Conservation (phyloP, 768 basidiomycete genomes). For the Mycena crocata region DNA sequence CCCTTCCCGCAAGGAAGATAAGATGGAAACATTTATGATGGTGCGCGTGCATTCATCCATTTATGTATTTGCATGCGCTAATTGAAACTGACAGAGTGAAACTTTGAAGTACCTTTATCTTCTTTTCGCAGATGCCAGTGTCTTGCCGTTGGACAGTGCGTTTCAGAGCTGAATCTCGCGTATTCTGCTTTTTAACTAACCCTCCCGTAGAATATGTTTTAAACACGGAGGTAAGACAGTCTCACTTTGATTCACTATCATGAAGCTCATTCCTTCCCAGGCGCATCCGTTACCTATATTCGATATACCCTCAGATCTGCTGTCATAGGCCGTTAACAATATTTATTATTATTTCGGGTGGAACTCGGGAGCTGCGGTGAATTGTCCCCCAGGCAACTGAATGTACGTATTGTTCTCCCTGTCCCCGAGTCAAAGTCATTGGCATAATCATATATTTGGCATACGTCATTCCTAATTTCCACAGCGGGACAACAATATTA, state of each 20-base stretch:
- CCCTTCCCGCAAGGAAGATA: slow-evolving; percentile 78
- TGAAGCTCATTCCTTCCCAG: slow-evolving; percentile 19
- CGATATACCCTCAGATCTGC: slow-evolving; percentile 19
- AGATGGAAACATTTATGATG: slow-evolving; percentile 97
- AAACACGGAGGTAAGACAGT: slow-evolving; percentile 31
- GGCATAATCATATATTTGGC: slow-evolving; percentile 27
- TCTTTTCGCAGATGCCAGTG: slow-evolving; percentile 79
- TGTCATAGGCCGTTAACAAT: slow-evolving; percentile 10
- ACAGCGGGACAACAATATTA: slow-evolving; percentile 32
- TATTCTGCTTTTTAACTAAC: background rate
- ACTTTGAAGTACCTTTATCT: slow-evolving; percentile 93
- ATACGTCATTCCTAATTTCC: slow-evolving; percentile 5
- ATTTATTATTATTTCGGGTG: slow-evolving; percentile 21
- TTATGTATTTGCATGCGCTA: background rate
- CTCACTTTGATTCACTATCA: background rate
- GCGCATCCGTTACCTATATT: slow-evolving; percentile 36
- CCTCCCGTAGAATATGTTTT: slow-evolving; percentile 30
- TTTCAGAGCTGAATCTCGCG: slow-evolving; percentile 35
- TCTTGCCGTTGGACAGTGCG: slow-evolving; percentile 82
- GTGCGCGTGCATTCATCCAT: slow-evolving; percentile 54
- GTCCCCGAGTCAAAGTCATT: slow-evolving; percentile 16
- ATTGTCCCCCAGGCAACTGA: slow-evolving; percentile 3
- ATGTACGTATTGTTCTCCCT: background rate
- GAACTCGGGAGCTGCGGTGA: background rate
- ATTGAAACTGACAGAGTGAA: slow-evolving; percentile 69